phyloP scores from a whole-genome alignment of 1,284 basidiomycete genomes.

The Inonotus obliquus region DNA sequence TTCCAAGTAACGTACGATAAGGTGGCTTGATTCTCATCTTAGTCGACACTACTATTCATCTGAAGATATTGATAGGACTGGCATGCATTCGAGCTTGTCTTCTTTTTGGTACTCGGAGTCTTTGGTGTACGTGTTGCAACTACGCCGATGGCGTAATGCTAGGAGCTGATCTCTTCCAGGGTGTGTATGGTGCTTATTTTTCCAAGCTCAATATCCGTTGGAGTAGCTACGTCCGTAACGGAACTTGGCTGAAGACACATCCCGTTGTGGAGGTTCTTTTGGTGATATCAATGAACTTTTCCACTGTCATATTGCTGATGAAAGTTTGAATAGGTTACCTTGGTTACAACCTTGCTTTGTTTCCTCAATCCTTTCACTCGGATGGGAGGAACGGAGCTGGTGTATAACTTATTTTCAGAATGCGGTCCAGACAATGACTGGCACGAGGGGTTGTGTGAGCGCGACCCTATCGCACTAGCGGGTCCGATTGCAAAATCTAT shows the following conservation, averaged over 20 bases:
- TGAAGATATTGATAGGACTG: conserved; percentile 55
- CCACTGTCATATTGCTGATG: neutral
- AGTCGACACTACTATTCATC: neutral
- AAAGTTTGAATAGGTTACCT: conserved; percentile 54
- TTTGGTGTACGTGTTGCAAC: conserved; percentile 58
- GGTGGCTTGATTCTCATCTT: conserved; percentile 32
- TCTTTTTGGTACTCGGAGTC: conserved; percentile 83
- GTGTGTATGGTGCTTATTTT: conserved; percentile 92
- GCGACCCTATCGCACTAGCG: conserved; percentile 60
- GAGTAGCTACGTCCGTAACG: conserved; percentile 77
- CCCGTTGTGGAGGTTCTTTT: conserved; percentile 83
- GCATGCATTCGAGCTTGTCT: conserved; percentile 80
- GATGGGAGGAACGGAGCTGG: conserved; percentile 94
- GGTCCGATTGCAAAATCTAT: conserved; percentile 67
- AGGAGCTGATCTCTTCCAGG: conserved; percentile 40
- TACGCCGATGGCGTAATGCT: neutral
- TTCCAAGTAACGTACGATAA: conserved; percentile 91
- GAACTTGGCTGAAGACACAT: conserved; percentile 75
- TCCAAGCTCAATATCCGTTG: conserved; percentile 90
- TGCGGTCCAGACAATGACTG: conserved; percentile 55
- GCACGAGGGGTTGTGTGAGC: conserved; percentile 69
- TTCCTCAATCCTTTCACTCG: conserved; percentile 90
- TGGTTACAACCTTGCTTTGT: conserved; percentile 71
- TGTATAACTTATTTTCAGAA: conserved; percentile 88
- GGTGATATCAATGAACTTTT: conserved; percentile 40